Evolutionary conservation across 2,329 filamentous ascomycete genomes (phyloP).

Genomic region (Ploettnerulaceae sp.): DNA sequence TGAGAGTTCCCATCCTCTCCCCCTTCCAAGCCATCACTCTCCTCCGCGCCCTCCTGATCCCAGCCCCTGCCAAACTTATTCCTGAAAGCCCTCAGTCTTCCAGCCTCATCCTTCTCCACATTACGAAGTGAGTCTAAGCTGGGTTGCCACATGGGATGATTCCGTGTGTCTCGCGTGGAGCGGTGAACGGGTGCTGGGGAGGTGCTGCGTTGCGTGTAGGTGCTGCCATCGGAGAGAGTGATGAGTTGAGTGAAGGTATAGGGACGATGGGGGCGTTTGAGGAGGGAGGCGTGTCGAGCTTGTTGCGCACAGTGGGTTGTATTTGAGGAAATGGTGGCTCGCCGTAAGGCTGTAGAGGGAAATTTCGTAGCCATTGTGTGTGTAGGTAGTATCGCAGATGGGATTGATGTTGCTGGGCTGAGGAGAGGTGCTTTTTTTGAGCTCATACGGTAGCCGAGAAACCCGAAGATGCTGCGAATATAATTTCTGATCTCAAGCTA

Average conservation of each 20-base stretch:
- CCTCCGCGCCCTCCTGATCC: conserved; percentile 52
- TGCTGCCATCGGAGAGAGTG: conserved; percentile 84
- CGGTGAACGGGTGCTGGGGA: conserved; percentile 59
- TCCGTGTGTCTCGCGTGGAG: conserved; percentile 75
- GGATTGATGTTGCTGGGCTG: not conserved
- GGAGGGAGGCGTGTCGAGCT: conserved; percentile 71
- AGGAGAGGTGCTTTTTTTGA: conserved; percentile 9
- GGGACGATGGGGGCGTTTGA: conserved; percentile 82
- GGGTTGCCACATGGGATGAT: conserved; percentile 89
- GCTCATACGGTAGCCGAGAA: conserved; percentile 17
- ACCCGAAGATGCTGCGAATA: conserved; percentile 15
- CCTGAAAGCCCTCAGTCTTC: conserved; percentile 80
- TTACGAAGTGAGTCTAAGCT: conserved; percentile 74
- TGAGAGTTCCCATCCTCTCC: conserved; percentile 37
- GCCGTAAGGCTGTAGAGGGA: conserved; percentile 17
- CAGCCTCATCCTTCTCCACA: conserved; percentile 92
- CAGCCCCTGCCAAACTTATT: conserved; percentile 78
- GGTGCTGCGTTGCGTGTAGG: conserved; percentile 75
- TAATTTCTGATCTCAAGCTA: conserved; percentile 7
- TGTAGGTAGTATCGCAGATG: not conserved
- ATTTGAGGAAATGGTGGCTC: conserved; percentile 63
- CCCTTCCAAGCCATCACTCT: conserved; percentile 29
- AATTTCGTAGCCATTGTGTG: conserved; percentile 12
- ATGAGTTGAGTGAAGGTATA: conserved; percentile 97
- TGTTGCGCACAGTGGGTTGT: not conserved